Base-by-base conservation (phyloP, 2,329 filamentous ascomycete genomes). In the Endocalyx cinctus region DNA sequence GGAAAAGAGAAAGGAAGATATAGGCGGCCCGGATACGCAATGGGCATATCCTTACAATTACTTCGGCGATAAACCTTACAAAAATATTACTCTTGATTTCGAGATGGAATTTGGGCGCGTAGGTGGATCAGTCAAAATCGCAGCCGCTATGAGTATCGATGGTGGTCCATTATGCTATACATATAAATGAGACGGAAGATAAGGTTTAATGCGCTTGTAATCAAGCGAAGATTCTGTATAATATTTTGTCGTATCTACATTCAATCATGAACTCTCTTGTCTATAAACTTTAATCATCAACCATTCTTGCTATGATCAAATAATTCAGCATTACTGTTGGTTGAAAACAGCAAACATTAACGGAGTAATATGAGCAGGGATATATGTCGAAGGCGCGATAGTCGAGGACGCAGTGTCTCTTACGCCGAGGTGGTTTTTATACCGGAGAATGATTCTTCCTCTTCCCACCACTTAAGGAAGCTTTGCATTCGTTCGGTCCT, bases 401-500 rank as follows among this genome's bases (percentile, higher is more conserved):
- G n/a, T n/a, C n/a, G n/a, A n/a, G n/a, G n/a, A n/a, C n/a, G n/a
- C n/a, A n/a, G n/a, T n/a, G n/a, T n/a, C n/a, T n/a, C n/a, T n/a
- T n/a, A n/a, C n/a, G n/a, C n/a, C n/a, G n/a, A n/a, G n/a, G n/a
- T n/a, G n/a, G n/a, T n/a, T n/a, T n/a, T n/a, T n/a, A n/a, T n/a
- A 13, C 28, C 35, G 12, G 52, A 47, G 33, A 57, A 52, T 13
- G 44, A 38, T 11, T 47, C 50, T 60, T 82, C 78, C 14, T 74
- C 69, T 30, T 49, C 51, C 74, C 74, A 82, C 77, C 77, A 81
- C 38, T 63, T 58, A 53, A 68, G 67, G 54, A 81, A 77, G 30
- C 59, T 46, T 36, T 53, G 50, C 47, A 82, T 52, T 44, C 74
- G 65, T 46, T 66, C 60, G 1, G 72, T 77, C 51, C 75, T 63